A percentile compares a stretch with the other conserved stretches of the same genome.
Evolutionary conservation across 139 green algal species (phyloP).

Genomic region (Tetratostichococcus sp.): DNA sequence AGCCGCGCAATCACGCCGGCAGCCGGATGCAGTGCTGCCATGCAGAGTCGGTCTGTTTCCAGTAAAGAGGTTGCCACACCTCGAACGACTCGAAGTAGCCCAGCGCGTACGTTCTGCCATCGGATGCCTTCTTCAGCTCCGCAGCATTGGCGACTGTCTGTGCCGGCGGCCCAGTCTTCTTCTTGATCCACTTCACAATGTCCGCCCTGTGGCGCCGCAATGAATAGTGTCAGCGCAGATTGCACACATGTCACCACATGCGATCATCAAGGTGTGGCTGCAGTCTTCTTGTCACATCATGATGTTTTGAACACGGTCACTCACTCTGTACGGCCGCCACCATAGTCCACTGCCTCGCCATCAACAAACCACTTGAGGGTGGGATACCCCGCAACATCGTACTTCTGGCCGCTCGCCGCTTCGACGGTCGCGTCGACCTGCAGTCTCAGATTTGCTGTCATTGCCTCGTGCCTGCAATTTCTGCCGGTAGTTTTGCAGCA

Average conservation of each 20-base stretch:
- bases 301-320: too few species aligned
- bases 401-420: conserved; percentile 44
- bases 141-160: conserved; percentile 38
- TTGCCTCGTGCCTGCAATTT: too few species aligned
- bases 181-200: conserved; percentile 82
- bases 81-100: conserved; percentile 67
- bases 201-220: conserved; percentile 51
- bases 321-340: conserved; percentile 64
- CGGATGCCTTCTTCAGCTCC: conserved; percentile 42
- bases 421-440: conserved; percentile 77
- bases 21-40: too few species aligned
- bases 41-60: background rate
- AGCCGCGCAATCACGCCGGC: too few species aligned
- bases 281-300: too few species aligned
- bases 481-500: background rate
- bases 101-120: conserved; percentile 50
- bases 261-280: too few species aligned
- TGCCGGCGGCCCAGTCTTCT: conserved; percentile 82
- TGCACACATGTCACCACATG: too few species aligned
- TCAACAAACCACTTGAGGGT: conserved; percentile 88
- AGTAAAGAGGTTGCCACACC: background rate
- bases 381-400: conserved; percentile 67
- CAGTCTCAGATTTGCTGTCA: too few species aligned
- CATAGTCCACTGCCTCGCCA: conserved; percentile 68
- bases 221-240: too few species aligned